phyloP scores from a whole-genome alignment of 805 yeast genomes.

The Metschnikowia proteae region DNA sequence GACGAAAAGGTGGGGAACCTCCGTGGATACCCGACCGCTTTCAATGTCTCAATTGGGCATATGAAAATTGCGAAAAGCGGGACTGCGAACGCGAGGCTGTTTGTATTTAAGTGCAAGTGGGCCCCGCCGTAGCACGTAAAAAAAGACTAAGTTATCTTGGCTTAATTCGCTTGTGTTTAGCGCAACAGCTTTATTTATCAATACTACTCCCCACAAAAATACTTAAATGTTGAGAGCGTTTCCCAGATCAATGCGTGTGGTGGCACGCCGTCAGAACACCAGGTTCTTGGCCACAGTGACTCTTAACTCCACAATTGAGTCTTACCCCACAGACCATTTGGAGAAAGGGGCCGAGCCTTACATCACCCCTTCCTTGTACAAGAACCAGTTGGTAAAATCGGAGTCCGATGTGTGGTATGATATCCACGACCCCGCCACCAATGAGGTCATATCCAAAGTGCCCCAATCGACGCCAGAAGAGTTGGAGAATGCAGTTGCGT shows the following conservation, averaged over 20 bases:
- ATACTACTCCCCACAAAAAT: not conserved
- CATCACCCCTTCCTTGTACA: slow-evolving; percentile 47
- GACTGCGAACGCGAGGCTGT: slow-evolving; percentile 13
- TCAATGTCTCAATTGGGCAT: slow-evolving; percentile 1
- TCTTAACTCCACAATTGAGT: slow-evolving; percentile 29
- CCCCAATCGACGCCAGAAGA: slow-evolving; percentile 71
- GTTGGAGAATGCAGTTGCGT: slow-evolving; percentile 58
- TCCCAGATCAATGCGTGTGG: slow-evolving; percentile 7
- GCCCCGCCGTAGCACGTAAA: not conserved
- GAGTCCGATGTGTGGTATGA: slow-evolving; percentile 57
- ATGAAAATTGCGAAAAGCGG: slow-evolving; percentile 14
- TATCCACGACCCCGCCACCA: slow-evolving; percentile 73
- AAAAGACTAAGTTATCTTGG: not conserved
- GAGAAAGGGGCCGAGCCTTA: slow-evolving; percentile 39
- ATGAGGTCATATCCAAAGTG: slow-evolving; percentile 59
- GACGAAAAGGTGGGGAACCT: slow-evolving; percentile 1
- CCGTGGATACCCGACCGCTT: slow-evolving; percentile 4
- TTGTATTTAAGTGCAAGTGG: not conserved
- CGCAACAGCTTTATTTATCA: not conserved
- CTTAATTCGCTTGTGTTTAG: not conserved
- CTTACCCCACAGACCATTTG: slow-evolving; percentile 42
- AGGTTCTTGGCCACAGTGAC: slow-evolving; percentile 13
- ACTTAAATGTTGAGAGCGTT: slow-evolving; percentile 12
- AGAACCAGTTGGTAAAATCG: slow-evolving; percentile 49
- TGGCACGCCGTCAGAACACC: slow-evolving; percentile 5